phyloP scores from a whole-genome alignment of 2,329 filamentous ascomycete genomes.

The Fusarium sp. region DNA sequence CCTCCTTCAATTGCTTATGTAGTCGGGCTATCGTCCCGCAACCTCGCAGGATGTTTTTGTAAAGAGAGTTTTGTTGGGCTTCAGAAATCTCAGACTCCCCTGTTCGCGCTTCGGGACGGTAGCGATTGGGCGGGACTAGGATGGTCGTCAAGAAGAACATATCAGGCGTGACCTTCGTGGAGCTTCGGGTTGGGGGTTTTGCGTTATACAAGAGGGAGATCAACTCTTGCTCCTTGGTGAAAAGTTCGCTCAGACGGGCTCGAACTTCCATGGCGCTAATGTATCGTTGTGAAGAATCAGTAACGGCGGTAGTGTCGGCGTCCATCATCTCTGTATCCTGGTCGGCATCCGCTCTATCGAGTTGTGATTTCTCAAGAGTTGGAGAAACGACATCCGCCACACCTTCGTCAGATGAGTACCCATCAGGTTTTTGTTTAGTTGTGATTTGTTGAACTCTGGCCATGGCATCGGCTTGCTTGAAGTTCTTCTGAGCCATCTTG shows the following conservation, averaged over 20 bases:
- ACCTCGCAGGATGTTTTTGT: conserved; percentile 83
- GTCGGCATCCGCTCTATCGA: conserved; percentile 62
- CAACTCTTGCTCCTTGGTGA: conserved; percentile 87
- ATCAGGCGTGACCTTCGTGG: conserved; percentile 73
- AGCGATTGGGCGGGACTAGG: conserved; percentile 91
- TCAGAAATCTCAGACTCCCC: conserved; percentile 86
- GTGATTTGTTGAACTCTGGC: conserved; percentile 53
- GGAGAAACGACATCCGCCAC: conserved; percentile 72
- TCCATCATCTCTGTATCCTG: conserved; percentile 52
- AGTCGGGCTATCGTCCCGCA: conserved; percentile 80
- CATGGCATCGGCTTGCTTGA: conserved; percentile 77
- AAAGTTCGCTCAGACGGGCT: conserved; percentile 80
- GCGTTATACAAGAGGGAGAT: conserved; percentile 87
- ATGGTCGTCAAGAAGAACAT: conserved; percentile 95
- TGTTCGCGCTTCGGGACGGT: conserved; percentile 85
- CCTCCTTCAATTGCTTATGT: conserved; percentile 62
- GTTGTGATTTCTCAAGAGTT: conserved; percentile 49
- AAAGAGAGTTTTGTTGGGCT: conserved; percentile 86
- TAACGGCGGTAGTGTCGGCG: conserved; percentile 40
- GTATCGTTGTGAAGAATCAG: conserved; percentile 69
- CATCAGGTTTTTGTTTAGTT: conserved; percentile 55
- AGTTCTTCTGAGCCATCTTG: conserved; percentile 76
- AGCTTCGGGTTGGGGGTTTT: conserved; percentile 69
- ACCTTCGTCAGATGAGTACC: conserved; percentile 71
- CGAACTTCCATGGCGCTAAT: conserved; percentile 86